Evolutionary conservation across 352 stramenopile genomes (phyloP), one percentile per base, ranked within the genome.

Genomic region (Pythium chondricola): DNA sequence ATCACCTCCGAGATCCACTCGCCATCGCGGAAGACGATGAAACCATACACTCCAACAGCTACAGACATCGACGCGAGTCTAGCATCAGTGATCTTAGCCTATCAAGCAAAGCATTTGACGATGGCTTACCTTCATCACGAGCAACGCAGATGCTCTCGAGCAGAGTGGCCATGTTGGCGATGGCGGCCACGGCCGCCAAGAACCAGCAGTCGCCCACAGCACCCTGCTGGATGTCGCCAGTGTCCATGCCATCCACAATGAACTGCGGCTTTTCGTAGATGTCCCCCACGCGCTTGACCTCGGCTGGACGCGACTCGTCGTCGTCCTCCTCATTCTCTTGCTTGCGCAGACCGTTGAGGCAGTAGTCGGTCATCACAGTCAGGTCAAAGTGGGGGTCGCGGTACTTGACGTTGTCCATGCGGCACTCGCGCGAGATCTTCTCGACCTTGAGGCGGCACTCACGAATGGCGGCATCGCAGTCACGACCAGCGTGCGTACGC

Each of bases 141-240:
- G 66, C 66, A 11, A 75, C 66, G 44, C 66, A 76, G 30, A 89
- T 80, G 43, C 72, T 76, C 22, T 83, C 70, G 47, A 93, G 75
- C 38, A 86, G 43, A 2, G 59, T 47, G 7, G 78, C 76, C 48
- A 83, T 85, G 48, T 87, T 74, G 38, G 74, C 74, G 26, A 84
- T 74, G 41, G 77, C 76, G 14, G 79, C 75, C 51, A 90, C 63
- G 24, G 79, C 79, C 10, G 79, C 73, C 17, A 93, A 64, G 32
- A 93, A 70, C 83, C 83, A 93, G 63, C 83, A 93, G 57, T 93
- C 78, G 16, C 83, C 83, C 20, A 81, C 63, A 13, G 52, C 64
- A 31, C 83, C 83, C 51, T 93, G 83, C 45, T 81, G 73, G 43
- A 91, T 67, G 58, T 93, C 83, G 40, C 49, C 50, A 3, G 76